These are phyloP conservation scores for Candida corydali DNA, from an alignment of 805 yeast species.

Conservation along the genomic window DNA sequence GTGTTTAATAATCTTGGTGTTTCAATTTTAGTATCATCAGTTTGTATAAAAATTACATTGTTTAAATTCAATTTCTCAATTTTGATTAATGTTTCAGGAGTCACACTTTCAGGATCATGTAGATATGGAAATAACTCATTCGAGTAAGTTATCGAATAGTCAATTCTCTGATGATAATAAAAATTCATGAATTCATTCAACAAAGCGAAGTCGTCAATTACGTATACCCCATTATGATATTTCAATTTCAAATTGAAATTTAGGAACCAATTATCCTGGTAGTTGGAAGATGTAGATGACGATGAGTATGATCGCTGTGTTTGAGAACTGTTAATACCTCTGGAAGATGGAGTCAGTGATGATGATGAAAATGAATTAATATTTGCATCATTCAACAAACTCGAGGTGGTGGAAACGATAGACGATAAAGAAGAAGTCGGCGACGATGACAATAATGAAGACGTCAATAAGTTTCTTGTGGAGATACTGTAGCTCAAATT, in stretches of 20 bases:
- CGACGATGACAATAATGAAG: not conserved
- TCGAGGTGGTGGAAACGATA: conserved; percentile 1
- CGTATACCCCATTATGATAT: conserved; percentile 1
- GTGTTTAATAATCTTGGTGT: conserved; percentile 9
- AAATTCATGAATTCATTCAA: conserved; percentile 6
- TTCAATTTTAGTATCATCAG: conserved; percentile 2
- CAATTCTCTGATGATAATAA: conserved; percentile 7
- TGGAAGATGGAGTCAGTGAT: not conserved
- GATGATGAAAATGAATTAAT: not conserved
- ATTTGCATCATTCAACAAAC: conserved; percentile 3
- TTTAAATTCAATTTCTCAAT: not conserved
- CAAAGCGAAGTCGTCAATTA: conserved; percentile 3
- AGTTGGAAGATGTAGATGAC: not conserved
- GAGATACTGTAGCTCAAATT: not conserved
- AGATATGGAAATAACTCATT: conserved; percentile 28
- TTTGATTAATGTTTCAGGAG: not conserved
- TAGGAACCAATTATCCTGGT: conserved; percentile 4
- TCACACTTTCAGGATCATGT: conserved; percentile 24
- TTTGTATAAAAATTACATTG: conserved; percentile 15
- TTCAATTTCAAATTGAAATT: conserved; percentile 5
- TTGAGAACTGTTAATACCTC: not conserved
- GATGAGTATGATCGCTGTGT: conserved; percentile 1
- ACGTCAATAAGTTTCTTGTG: not conserved
- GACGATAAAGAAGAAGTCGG: conserved; percentile 1
- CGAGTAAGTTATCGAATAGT: conserved; percentile 1